Base-by-base conservation (phyloP, 352 stramenopile species). In the Phytophthora kernoviae region DNA sequence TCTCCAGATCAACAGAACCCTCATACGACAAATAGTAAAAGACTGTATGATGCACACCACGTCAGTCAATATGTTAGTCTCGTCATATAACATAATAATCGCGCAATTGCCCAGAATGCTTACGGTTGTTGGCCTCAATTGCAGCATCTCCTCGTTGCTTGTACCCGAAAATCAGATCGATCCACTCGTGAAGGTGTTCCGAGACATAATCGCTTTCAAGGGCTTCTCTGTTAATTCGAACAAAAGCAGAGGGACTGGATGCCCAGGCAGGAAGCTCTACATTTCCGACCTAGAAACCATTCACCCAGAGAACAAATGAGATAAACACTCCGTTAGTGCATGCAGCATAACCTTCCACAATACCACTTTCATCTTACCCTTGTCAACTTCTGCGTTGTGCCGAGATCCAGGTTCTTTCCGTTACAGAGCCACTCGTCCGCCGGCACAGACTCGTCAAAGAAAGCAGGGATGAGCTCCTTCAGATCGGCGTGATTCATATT, bases 381-480 rank as follows among this genome's bases (percentile, higher is more conserved):
- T 45, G 93, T 88, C 10, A 94, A 80, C 17, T 98, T 72, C 64
- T 91, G 71, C 70, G 94, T 81, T 5, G 85, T 98, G 9, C 98
- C 98, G 17, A 99, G 90, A 67, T 98, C 93, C 51, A 99, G 91
- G 43, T 97, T 88, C 65, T 98, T 98, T 2, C 72, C 67, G 69
- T 99, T 99, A 54, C 87, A 84, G 39, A 99, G 81, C 83, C 99
- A 99, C 40, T 92, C 81, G 3, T 88, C 75, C 2, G 81, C 65
- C 0, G 70, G 46, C 1, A 97, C 70, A 24, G 95, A 90, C 11
- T 97, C 91, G 49, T 96, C 96, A 70, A 98, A 99, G 75, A 98
- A 99, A 68, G 99, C 97, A 4, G 98, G 97, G 17, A 97, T 99
- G 7, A 99, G 77, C 68, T 99, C 98, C 74, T 99, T 99, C 6